These are phyloP conservation scores for Astrothelium subdiscretum DNA, from an alignment of 495 filamentous ascomycete species.

Conservation along the genomic window DNA sequence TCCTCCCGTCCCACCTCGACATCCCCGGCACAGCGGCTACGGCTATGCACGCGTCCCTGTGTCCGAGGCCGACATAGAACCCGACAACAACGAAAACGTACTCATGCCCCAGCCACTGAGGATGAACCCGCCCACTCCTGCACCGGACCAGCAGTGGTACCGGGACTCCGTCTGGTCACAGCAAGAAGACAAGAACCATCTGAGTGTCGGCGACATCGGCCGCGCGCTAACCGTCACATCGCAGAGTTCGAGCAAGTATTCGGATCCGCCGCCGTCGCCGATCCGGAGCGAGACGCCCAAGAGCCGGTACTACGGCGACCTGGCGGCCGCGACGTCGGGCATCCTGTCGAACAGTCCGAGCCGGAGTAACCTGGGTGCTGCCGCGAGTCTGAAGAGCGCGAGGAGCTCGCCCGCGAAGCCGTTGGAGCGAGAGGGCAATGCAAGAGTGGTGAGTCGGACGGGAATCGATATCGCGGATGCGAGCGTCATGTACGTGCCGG, in stretches of 20 bases:
- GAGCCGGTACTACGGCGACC: slow-evolving; percentile 29
- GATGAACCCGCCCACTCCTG: slow-evolving; percentile 20
- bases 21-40: neutral
- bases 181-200: neutral
- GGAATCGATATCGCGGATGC: slow-evolving; percentile 42
- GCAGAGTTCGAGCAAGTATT: neutral
- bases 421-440: neutral
- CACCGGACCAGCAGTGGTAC: neutral
- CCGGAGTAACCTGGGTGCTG: neutral
- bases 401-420: neutral
- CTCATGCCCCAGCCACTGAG: slow-evolving; percentile 10
- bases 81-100: neutral
- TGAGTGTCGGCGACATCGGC: slow-evolving; percentile 4
- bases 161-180: neutral
- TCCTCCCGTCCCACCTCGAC: neutral
- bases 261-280: slow-evolving; percentile 7
- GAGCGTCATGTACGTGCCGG: slow-evolving; percentile 36
- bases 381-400: neutral
- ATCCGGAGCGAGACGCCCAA: slow-evolving; percentile 20
- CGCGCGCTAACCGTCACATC: slow-evolving; percentile 8
- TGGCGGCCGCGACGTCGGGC: slow-evolving; percentile 25
- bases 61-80: neutral
- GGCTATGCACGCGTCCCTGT: neutral
- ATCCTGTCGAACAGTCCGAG: slow-evolving; percentile 11
- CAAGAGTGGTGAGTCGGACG: slow-evolving; percentile 18